A percentile compares a stretch with the other conserved stretches of the same genome.
phyloP scores from a whole-genome alignment of 2,329 filamentous ascomycete species.

The Ceratocystis lukuohia region DNA sequence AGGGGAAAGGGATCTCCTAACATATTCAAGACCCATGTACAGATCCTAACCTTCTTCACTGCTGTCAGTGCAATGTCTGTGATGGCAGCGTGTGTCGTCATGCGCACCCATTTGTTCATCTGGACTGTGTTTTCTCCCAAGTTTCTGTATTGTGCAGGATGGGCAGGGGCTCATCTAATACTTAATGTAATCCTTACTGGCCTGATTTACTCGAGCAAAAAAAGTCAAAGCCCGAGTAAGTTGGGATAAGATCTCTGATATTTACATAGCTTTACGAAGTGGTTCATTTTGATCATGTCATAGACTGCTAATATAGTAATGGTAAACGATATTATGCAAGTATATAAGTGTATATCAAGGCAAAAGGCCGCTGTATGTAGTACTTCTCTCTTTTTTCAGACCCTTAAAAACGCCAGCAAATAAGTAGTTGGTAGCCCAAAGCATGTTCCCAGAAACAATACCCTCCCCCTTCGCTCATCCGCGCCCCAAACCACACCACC shows the following conservation, averaged over 20 bases:
- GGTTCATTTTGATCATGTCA: background rate
- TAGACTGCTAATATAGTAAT: background rate
- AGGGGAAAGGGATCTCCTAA: conserved; percentile 21
- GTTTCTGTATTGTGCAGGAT: conserved; percentile 82
- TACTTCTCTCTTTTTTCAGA: conserved; percentile 19
- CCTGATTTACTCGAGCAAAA: conserved; percentile 32
- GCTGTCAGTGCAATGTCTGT: conserved; percentile 54
- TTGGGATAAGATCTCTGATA: background rate
- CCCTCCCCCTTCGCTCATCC: background rate
- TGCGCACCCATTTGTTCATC: conserved; percentile 86
- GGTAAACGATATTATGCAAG: background rate
- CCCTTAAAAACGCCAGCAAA: conserved; percentile 19
- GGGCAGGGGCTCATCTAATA: conserved; percentile 72
- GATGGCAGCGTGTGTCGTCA: conserved; percentile 73
- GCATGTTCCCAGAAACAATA: conserved; percentile 4
- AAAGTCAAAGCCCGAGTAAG: too few species aligned
- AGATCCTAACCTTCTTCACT: conserved; percentile 56
- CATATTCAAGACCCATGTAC: conserved; percentile 38
- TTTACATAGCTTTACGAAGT: background rate
- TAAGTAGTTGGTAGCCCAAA: background rate
- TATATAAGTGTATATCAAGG: conserved; percentile 9
- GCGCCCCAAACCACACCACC: background rate
- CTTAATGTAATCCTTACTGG: conserved; percentile 54
- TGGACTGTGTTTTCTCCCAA: conserved; percentile 99
- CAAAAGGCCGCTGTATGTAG: conserved; percentile 15